Percentiles rank a stretch among this genome's conserved stretches.
phyloP scores from a whole-genome alignment of 768 basidiomycete species.

The Megacollybia marginata region DNA sequence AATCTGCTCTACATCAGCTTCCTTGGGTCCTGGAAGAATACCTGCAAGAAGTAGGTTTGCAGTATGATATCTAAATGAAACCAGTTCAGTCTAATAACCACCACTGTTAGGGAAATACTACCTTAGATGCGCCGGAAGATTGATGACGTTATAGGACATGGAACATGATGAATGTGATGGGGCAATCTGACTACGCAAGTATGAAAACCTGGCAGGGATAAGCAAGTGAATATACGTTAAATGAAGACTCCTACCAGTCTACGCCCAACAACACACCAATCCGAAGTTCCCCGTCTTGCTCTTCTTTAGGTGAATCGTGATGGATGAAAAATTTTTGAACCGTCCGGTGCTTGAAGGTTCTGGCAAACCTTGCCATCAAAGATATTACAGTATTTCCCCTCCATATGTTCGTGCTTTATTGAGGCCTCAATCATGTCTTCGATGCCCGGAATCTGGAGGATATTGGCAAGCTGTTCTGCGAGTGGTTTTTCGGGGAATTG shows the following conservation, averaged over 20 bases:
- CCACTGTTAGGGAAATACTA: background rate
- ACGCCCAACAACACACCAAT: background rate
- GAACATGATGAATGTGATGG: constrained; percentile 20
- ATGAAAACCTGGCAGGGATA: constrained; percentile 21
- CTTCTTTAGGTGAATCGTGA: background rate
- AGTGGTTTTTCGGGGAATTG: constrained; percentile 3
- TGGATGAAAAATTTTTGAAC: background rate
- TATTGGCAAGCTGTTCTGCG: background rate
- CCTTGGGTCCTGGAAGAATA: constrained; percentile 19
- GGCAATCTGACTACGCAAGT: constrained; percentile 14
- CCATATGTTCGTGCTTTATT: background rate
- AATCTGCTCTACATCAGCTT: constrained; percentile 12
- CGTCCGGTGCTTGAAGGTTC: background rate
- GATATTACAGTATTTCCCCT: background rate
- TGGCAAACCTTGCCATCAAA: background rate
- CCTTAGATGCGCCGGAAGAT: constrained; percentile 14
- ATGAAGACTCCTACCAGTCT: background rate
- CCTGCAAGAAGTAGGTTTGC: constrained; percentile 15
- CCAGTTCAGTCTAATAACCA: background rate
- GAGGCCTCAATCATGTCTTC: constrained; percentile 1
- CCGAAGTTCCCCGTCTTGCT: background rate
- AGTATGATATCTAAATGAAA: constrained; percentile 14
- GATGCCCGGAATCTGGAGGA: no score
- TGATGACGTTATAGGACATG: constrained; percentile 18
- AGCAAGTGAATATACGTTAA: background rate